These are phyloP conservation scores for Dioszegia hungarica DNA, from an alignment of 768 basidiomycete genomes.

Conservation along the genomic window DNA sequence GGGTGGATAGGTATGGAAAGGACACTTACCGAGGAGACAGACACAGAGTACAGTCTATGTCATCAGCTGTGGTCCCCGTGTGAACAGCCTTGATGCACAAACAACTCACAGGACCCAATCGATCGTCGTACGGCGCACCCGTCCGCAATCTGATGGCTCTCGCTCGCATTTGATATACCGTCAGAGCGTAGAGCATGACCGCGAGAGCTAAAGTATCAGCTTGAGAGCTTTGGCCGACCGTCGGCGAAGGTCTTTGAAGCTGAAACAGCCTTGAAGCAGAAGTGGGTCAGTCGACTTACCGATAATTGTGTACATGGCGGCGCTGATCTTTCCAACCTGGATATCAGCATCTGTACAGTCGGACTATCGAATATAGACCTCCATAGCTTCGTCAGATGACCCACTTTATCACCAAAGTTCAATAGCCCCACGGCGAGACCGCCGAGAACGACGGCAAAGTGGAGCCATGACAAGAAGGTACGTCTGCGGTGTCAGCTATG, in stretches of 20 bases:
- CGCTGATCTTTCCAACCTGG: conserved; percentile 89
- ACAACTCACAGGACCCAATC: conserved; percentile 79
- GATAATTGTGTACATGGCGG: conserved; percentile 91
- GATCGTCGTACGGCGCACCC: conserved; percentile 92
- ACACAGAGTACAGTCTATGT: conserved; percentile 43
- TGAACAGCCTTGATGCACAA: background rate
- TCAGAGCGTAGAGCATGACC: conserved; percentile 93
- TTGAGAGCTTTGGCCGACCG: too few species aligned
- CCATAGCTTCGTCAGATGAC: conserved; percentile 12
- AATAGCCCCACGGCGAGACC: conserved; percentile 91
- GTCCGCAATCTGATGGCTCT: conserved; percentile 85
- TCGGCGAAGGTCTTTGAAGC: too few species aligned
- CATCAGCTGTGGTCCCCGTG: background rate
- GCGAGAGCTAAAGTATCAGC: conserved; percentile 65
- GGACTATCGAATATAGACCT: too few species aligned
- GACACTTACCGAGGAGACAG: conserved; percentile 33
- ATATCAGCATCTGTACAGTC: too few species aligned
- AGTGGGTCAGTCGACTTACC: too few species aligned
- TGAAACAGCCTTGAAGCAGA: too few species aligned
- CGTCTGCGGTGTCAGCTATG: conserved; percentile 16
- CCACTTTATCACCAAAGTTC: conserved; percentile 94
- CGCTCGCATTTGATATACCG: conserved; percentile 95
- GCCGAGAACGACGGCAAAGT: conserved; percentile 95
- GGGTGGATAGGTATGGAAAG: background rate
- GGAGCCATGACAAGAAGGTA: conserved; percentile 96